Conservation (phyloP, 768 basidiomycete genomes). For the Ramaria sp. region DNA sequence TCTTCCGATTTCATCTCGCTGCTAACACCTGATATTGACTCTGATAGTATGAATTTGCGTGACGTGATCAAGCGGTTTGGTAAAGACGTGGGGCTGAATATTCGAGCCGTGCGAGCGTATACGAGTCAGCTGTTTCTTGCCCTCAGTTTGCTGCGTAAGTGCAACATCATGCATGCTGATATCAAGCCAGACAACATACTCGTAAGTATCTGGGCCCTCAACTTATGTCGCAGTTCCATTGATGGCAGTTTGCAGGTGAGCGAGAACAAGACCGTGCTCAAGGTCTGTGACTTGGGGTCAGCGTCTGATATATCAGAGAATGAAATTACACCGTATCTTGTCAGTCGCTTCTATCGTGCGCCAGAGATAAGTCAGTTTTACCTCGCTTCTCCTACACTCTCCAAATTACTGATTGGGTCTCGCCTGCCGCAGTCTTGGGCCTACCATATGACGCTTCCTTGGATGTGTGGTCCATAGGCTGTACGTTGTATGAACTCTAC, state of each 20-base stretch:
- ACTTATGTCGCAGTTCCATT: not conserved
- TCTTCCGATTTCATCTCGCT: not conserved
- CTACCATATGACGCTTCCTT: slow-evolving; percentile 89
- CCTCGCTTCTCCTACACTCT: not conserved
- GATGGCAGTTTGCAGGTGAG: slow-evolving; percentile 61
- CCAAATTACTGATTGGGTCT: not conserved
- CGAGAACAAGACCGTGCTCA: slow-evolving; percentile 85
- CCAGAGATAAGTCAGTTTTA: slow-evolving; percentile 86
- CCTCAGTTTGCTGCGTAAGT: slow-evolving; percentile 74
- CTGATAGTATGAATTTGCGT: slow-evolving; percentile 85
- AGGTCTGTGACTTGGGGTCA: slow-evolving; percentile 95
- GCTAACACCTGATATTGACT: not conserved
- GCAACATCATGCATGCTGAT: slow-evolving; percentile 95
- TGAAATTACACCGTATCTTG: slow-evolving; percentile 96
- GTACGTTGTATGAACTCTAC: slow-evolving; percentile 92
- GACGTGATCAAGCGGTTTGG: slow-evolving; percentile 98
- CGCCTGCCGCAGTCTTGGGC: slow-evolving; percentile 61
- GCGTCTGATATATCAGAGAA: slow-evolving; percentile 91
- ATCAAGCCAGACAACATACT: slow-evolving; percentile 98
- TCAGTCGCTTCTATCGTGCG: slow-evolving; percentile 94
- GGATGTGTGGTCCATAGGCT: slow-evolving; percentile 96
- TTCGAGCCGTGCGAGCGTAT: slow-evolving; percentile 97
- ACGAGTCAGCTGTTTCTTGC: slow-evolving; percentile 92
- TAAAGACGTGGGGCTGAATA: slow-evolving; percentile 93
- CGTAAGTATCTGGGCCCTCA: slow-evolving; percentile 33